Evolutionary conservation across 306 rosid genomes (phyloP).

Genomic region (Fragaria ananassa): DNA sequence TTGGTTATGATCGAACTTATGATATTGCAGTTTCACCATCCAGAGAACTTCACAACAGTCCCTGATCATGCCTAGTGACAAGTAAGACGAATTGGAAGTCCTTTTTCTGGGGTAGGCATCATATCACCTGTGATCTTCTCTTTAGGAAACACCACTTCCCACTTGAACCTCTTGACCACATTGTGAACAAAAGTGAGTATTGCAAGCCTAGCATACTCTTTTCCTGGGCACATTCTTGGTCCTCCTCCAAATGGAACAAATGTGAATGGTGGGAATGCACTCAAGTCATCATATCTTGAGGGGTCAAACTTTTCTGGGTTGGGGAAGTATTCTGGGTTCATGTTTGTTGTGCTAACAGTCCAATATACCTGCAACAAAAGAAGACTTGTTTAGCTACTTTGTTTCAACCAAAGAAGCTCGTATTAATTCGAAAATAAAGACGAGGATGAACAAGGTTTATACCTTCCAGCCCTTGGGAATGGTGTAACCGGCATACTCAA

Average conservation of each 20-base stretch:
- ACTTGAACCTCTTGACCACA: constrained; percentile 31
- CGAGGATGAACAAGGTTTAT: background rate
- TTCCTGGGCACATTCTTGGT: constrained; percentile 40
- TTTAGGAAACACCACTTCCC: constrained; percentile 26
- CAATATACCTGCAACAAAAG: constrained; percentile 28
- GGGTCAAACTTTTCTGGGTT: constrained; percentile 38
- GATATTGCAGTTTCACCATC: background rate
- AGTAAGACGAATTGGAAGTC: constrained; percentile 31
- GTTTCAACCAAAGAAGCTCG: background rate
- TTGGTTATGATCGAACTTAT: background rate
- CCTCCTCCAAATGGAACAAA: constrained; percentile 44
- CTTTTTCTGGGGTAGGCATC: constrained; percentile 44
- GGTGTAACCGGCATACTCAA: constrained; percentile 37
- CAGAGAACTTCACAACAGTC: background rate
- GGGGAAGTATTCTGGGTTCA: constrained; percentile 29
- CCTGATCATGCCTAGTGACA: constrained; percentile 8
- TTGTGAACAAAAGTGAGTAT: constrained; percentile 39
- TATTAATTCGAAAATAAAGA: background rate
- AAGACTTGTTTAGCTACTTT: background rate
- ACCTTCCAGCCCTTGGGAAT: constrained; percentile 49
- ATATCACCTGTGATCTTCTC: constrained; percentile 37
- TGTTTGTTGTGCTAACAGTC: constrained; percentile 42
- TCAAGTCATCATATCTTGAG: constrained; percentile 22
- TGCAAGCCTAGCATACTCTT: constrained; percentile 38
- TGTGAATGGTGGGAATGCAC: constrained; percentile 24